phyloP scores from a whole-genome alignment of 345 rosid genomes.

The Angophora floribunda region DNA sequence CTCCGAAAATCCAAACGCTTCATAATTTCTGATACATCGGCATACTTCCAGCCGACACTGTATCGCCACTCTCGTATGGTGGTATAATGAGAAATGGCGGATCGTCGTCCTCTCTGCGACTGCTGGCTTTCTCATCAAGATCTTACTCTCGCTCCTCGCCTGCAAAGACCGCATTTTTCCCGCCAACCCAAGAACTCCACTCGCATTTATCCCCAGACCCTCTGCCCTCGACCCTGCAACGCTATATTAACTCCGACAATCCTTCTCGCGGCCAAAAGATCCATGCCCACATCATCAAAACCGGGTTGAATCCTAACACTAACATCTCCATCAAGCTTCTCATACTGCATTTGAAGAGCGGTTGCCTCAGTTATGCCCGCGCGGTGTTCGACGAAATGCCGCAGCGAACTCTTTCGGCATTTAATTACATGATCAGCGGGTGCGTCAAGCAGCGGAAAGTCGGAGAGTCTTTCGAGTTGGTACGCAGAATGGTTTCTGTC shows the following conservation, averaged over 20 bases:
- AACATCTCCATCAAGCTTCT: constrained; percentile 65
- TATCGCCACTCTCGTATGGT: background rate
- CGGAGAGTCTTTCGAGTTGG: constrained; percentile 28
- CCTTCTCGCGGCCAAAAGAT: constrained; percentile 59
- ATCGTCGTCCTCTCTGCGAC: background rate
- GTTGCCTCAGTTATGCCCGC: constrained; percentile 46
- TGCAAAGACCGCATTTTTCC: background rate
- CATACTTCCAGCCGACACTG: background rate
- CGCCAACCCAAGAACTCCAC: background rate
- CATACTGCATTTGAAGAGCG: constrained; percentile 42
- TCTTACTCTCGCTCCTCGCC: background rate
- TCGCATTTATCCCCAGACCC: constrained; percentile 8
- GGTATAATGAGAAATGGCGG: background rate
- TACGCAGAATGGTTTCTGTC: constrained; percentile 29
- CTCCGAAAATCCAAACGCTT: background rate
- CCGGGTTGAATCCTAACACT: constrained; percentile 45
- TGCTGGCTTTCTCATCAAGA: background rate
- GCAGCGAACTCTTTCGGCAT: constrained; percentile 59
- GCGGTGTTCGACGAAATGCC: constrained; percentile 74
- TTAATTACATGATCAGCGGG: constrained; percentile 70
- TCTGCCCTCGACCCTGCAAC: constrained; percentile 54
- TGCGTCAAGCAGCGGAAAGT: constrained; percentile 39
- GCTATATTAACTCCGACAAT: constrained; percentile 45
- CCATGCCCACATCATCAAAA: constrained; percentile 52
- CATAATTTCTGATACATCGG: background rate